These are phyloP conservation scores for Paxillus involutus DNA, from an alignment of 768 basidiomycete species.

Conservation along the genomic window DNA sequence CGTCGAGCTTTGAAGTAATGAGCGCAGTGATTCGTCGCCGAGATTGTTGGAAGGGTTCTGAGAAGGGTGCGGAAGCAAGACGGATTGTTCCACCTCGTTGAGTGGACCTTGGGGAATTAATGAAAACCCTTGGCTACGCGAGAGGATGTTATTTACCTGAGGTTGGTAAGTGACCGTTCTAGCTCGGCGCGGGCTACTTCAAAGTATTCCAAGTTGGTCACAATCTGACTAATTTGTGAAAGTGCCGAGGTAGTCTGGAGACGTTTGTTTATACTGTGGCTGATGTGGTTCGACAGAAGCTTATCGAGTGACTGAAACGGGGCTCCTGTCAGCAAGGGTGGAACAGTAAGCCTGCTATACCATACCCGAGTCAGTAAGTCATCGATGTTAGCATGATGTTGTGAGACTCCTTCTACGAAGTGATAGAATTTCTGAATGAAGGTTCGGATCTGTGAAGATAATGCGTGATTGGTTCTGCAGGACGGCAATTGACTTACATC, in stretches of 20 bases:
- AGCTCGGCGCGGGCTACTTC: slow-evolving; percentile 82
- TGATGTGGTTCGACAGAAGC: slow-evolving; percentile 74
- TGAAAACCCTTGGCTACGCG: neutral
- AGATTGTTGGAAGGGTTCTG: slow-evolving; percentile 64
- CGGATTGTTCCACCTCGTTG: slow-evolving; percentile 82
- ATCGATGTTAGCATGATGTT: slow-evolving; percentile 89
- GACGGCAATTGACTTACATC: slow-evolving; percentile 46
- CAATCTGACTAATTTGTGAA: slow-evolving; percentile 89
- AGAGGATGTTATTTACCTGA: slow-evolving; percentile 53
- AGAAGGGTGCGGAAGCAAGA: slow-evolving; percentile 67
- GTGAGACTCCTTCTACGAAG: slow-evolving; percentile 92
- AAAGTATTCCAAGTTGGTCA: slow-evolving; percentile 92
- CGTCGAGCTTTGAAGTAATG: slow-evolving; percentile 89
- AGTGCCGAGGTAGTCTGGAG: slow-evolving; percentile 74
- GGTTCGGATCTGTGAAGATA: slow-evolving; percentile 60
- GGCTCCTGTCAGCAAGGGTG: slow-evolving; percentile 1
- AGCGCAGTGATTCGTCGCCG: slow-evolving; percentile 75
- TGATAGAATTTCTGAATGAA: slow-evolving; percentile 96
- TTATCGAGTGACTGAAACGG: slow-evolving; percentile 75
- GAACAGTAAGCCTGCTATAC: neutral
- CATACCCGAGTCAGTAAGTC: slow-evolving; percentile 84
- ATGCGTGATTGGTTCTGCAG: neutral
- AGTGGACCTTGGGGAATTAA: slow-evolving; percentile 54
- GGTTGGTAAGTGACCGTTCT: slow-evolving; percentile 77
- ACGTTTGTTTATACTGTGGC: slow-evolving; percentile 72